These are phyloP conservation scores for Closterium sp. DNA, from an alignment of 139 green algal species.

Conservation along the genomic window DNA sequence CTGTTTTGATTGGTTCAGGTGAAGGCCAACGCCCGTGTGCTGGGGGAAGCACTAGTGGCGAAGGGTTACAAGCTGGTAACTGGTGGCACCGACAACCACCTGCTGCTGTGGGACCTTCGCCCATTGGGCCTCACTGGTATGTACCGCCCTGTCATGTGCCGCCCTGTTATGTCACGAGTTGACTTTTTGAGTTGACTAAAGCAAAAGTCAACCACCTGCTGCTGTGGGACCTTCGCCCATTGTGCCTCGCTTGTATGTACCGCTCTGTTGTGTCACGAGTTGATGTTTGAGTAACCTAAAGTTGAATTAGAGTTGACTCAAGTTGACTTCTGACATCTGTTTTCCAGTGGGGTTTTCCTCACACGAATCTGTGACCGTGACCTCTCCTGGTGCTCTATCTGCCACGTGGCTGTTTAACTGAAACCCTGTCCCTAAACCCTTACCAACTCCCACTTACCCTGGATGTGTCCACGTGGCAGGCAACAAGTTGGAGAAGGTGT, in stretches of 20 bases:
- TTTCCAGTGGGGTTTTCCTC: background rate
- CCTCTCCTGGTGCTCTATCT: background rate
- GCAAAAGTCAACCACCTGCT: conserved; percentile 88
- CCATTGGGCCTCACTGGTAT: conserved; percentile 70
- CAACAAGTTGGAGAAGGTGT: conserved; percentile 78
- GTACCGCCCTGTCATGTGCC: background rate
- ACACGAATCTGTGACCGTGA: too few species aligned
- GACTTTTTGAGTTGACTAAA: too few species aligned
- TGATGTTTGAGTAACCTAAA: too few species aligned
- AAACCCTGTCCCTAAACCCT: too few species aligned
- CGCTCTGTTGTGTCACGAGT: background rate
- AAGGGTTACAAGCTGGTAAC: conserved; percentile 85
- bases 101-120: conserved; percentile 85
- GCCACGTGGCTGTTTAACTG: background rate
- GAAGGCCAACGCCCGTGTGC: conserved; percentile 66
- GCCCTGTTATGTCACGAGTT: background rate
- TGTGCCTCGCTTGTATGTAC: conserved; percentile 66
- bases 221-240: conserved; percentile 80
- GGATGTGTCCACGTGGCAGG: conserved; percentile 25
- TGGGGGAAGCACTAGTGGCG: conserved; percentile 63
- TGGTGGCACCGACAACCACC: conserved; percentile 83
- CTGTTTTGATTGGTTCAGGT: conserved; percentile 59
- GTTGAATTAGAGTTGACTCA: too few species aligned
- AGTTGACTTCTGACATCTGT: background rate
- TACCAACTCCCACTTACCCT: background rate